Evolutionary conservation across 2,329 filamentous ascomycete species (phyloP), one percentile per base, ranked within the genome.

Genomic region (Lecanosticta acicola): DNA sequence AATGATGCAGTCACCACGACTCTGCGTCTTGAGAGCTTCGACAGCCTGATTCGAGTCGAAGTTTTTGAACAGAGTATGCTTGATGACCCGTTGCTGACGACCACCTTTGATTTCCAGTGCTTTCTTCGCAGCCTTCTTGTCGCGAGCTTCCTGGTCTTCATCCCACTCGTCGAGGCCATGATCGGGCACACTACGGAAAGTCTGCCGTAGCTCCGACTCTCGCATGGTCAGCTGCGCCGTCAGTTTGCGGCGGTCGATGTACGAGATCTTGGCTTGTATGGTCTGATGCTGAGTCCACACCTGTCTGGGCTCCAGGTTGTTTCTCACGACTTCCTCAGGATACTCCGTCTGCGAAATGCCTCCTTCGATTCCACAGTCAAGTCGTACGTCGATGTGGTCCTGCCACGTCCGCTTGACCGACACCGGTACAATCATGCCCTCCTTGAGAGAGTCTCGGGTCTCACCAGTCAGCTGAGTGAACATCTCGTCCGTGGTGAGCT

Each of bases 381-480:
- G 80, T 70, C 86, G 91, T 57, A 86, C 89, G 62, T 97, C 89
- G 51, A 94, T 85, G 67, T 95, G 94, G 60, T 95, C 88, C 48
- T 91, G 85, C 63, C 91, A 91, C 44, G 91, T 87, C 24, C 93
- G 79, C 51, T 89, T 86, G 56, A 97, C 84, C 42, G 86, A 85
- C 51, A 95, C 86, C 0, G 93, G 85, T 4, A 98, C 79, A 53
- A 96, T 87, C 90, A 97, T 97, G 56, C 86, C 87, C 60, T 91
- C 85, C 42, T 80, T 80, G 8, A 98, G 73, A 0, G 88, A 87
- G 1, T 93, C 84, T 48, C 79, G 76, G 0, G 88, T 97, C 68
- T 98, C 93, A 48, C 91, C 93, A 2, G 93, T 97, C 45, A 97
- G 81, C 84, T 96, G 96, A 32, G 89, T 93, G 68, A 97, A 98